These are phyloP conservation scores for Aschersonia sp. DNA, from an alignment of 2,329 filamentous ascomycete species.

Conservation along the genomic window DNA sequence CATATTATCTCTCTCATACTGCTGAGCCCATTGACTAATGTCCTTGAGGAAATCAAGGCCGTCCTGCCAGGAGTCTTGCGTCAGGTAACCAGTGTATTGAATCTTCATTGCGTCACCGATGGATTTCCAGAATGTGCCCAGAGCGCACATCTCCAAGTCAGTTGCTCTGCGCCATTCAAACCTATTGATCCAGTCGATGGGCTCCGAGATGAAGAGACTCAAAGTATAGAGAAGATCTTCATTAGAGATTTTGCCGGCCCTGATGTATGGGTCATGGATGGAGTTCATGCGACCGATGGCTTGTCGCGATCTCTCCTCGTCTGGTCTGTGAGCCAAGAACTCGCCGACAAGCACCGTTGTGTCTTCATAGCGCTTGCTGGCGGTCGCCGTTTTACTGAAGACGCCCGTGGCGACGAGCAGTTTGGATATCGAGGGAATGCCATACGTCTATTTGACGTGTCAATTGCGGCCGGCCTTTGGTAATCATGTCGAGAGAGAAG, in stretches of 20 bases:
- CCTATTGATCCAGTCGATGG: slow-evolving; percentile 43
- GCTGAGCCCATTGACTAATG: neutral
- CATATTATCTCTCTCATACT: slow-evolving; percentile 1
- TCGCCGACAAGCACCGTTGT: slow-evolving; percentile 16
- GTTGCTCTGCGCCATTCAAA: slow-evolving; percentile 60
- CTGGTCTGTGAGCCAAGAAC: slow-evolving; percentile 13
- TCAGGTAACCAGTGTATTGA: slow-evolving; percentile 13
- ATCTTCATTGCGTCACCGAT: slow-evolving; percentile 37
- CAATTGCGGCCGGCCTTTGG: neutral
- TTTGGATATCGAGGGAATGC: slow-evolving; percentile 20
- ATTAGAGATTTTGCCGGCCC: slow-evolving; percentile 20
- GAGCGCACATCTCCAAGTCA: slow-evolving; percentile 52
- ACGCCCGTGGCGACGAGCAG: slow-evolving; percentile 14
- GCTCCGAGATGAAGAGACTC: slow-evolving; percentile 50
- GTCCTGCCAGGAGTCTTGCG: slow-evolving; percentile 1
- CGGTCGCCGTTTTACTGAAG: neutral
- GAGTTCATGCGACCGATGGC: slow-evolving; percentile 25
- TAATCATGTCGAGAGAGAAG: neutral
- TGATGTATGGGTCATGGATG: slow-evolving; percentile 21
- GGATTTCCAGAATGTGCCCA: slow-evolving; percentile 57
- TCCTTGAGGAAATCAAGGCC: slow-evolving; percentile 2
- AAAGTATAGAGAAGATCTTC: slow-evolving; percentile 24
- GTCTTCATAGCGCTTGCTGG: slow-evolving; percentile 20
- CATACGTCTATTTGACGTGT: slow-evolving; percentile 19
- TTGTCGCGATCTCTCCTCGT: slow-evolving; percentile 15